Evolutionary conservation across 257 asterid species (phyloP).

Genomic region (Orobanche coerulescens): DNA sequence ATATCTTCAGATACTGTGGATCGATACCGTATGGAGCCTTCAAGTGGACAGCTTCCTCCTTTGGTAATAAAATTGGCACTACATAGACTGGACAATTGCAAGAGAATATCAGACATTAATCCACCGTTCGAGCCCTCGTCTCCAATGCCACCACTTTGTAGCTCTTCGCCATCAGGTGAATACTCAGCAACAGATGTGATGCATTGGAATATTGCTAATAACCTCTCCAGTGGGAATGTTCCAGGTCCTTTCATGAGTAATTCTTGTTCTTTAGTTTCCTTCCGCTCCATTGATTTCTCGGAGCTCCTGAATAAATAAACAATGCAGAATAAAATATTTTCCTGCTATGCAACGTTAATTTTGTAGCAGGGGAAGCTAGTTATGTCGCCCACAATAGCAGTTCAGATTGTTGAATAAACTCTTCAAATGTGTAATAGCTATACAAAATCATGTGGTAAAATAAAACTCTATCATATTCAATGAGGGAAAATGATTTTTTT

Average conservation of each 20-base stretch:
- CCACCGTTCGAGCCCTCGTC: conserved; percentile 37
- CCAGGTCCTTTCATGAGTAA: conserved; percentile 91
- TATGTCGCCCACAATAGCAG: not conserved
- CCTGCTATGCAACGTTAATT: not conserved
- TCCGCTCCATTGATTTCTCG: conserved; percentile 56
- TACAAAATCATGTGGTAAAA: not conserved
- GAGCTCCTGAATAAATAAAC: conserved; percentile 50
- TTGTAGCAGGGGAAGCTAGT: not conserved
- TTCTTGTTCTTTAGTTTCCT: conserved; percentile 79
- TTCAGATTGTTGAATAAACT: not conserved
- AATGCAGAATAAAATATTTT: not conserved
- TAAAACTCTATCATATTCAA: not conserved
- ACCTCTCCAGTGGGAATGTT: conserved; percentile 85
- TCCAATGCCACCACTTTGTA: conserved; percentile 29
- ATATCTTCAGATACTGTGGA: conserved; percentile 70
- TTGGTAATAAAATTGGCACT: conserved; percentile 79
- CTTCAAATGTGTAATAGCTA: conserved; percentile 1
- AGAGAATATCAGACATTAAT: conserved; percentile 65
- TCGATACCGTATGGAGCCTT: conserved; percentile 83
- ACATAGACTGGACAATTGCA: conserved; percentile 89
- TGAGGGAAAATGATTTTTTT: not conserved
- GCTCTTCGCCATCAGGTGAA: conserved; percentile 49
- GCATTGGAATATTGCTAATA: conserved; percentile 84
- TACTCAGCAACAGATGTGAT: conserved; percentile 66
- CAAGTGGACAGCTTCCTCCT: conserved; percentile 90